Conservation (phyloP, 371 early-diverging fungal species). For the Phascolomyces articulosus region DNA sequence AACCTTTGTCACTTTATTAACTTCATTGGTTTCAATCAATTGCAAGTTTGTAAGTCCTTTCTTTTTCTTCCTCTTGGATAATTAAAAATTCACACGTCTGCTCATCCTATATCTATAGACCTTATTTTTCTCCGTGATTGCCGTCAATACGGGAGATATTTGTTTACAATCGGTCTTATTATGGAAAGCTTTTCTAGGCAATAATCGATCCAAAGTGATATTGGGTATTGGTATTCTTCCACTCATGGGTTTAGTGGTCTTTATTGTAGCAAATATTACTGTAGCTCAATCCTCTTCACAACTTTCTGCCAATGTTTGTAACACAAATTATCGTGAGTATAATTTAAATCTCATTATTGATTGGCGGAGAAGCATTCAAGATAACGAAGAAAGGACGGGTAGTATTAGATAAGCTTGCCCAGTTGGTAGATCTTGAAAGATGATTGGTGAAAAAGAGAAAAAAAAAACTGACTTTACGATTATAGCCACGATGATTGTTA, state of each 20-base stretch:
- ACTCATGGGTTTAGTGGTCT: constrained; percentile 28
- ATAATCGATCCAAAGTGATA: constrained; percentile 39
- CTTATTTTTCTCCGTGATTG: constrained; percentile 42
- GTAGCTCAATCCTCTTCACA: constrained; percentile 29
- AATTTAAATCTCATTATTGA: no score
- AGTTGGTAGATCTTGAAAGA: not conserved
- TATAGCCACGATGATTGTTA: constrained; percentile 37
- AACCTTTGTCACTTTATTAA: constrained; percentile 39
- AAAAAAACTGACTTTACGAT: not conserved
- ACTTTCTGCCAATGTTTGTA: constrained; percentile 25
- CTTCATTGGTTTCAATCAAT: constrained; percentile 28
- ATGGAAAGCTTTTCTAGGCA: constrained; percentile 53
- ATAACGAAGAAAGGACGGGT: no score
- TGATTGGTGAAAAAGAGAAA: not conserved
- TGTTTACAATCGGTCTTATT: constrained; percentile 38
- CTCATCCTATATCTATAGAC: constrained; percentile 17
- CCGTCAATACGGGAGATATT: constrained; percentile 45
- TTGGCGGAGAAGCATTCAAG: no score
- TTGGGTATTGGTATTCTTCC: constrained; percentile 34
- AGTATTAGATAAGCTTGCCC: not conserved
- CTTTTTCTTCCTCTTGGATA: not conserved
- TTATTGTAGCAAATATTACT: constrained; percentile 40
- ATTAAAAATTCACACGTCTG: not conserved
- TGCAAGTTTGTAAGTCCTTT: constrained; percentile 42
- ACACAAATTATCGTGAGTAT: constrained; percentile 38